phyloP scores from a whole-genome alignment of 257 asterid species.

The Striga asiatica region DNA sequence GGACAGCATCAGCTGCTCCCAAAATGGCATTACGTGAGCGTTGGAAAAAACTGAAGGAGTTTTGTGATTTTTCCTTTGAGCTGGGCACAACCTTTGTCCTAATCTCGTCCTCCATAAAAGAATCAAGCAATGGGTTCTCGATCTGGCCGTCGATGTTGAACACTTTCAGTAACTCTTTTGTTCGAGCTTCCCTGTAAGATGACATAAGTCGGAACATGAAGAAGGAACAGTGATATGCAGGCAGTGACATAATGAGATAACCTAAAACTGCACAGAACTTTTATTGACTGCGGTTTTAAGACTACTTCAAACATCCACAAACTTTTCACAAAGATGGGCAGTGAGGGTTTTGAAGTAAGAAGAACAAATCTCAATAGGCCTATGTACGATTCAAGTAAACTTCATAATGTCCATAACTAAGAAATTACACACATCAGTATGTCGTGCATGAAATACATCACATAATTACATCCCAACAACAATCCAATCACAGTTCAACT shows the following conservation, averaged over 20 bases:
- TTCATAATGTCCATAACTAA: not conserved
- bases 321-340: not conserved
- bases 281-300: not conserved
- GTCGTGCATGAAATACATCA: not conserved
- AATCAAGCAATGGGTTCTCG: slow-evolving; percentile 61
- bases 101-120: slow-evolving; percentile 61
- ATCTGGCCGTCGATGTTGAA: slow-evolving; percentile 82
- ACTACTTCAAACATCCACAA: not conserved
- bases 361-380: too few relatives aligned
- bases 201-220: slow-evolving; percentile 13
- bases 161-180: slow-evolving; percentile 69
- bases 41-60: slow-evolving; percentile 70
- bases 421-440: not conserved
- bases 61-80: slow-evolving; percentile 62
- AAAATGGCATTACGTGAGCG: slow-evolving; percentile 91
- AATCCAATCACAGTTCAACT: not conserved
- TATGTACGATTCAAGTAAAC: not conserved
- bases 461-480: not conserved
- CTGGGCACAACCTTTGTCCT: slow-evolving; percentile 38
- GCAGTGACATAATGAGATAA: slow-evolving; percentile 8
- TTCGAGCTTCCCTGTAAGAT: slow-evolving; percentile 77
- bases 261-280: slow-evolving; percentile 1
- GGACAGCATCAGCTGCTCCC: slow-evolving; percentile 99
- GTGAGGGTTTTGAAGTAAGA: not conserved
- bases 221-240: slow-evolving; percentile 13